Percentiles rank a stretch among this genome's conserved stretches.
phyloP scores from a whole-genome alignment of 2,329 filamentous ascomycete genomes.

The Pseudocercospora pini-densiflorae region DNA sequence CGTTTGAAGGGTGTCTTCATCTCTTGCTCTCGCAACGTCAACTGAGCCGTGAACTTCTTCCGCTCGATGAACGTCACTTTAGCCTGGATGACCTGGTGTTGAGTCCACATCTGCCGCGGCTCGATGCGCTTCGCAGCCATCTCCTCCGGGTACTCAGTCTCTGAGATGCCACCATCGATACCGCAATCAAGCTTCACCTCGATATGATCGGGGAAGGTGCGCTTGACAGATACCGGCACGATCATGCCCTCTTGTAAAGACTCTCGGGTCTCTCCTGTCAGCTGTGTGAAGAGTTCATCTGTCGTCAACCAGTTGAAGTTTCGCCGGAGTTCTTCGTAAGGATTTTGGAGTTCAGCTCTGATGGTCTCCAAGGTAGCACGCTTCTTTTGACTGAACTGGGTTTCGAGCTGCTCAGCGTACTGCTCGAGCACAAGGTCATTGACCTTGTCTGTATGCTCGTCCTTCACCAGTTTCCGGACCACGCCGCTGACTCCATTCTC shows the following conservation, averaged over 20 bases:
- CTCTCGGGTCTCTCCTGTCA: conserved; percentile 89
- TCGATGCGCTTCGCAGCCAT: conserved; percentile 59
- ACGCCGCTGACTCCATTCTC: conserved; percentile 89
- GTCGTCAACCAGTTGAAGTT: conserved; percentile 72
- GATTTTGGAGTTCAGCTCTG: conserved; percentile 85
- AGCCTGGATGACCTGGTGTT: conserved; percentile 83
- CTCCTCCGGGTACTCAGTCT: conserved; percentile 77
- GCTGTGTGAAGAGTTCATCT: conserved; percentile 91
- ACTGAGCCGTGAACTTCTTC: conserved; percentile 79
- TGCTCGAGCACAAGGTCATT: conserved; percentile 96
- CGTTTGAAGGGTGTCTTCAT: conserved; percentile 74
- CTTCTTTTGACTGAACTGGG: conserved; percentile 91
- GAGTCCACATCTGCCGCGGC: conserved; percentile 68
- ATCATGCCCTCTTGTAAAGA: conserved; percentile 90
- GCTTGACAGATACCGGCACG: conserved; percentile 82
- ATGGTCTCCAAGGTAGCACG: conserved; percentile 96
- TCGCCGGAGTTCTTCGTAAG: conserved; percentile 91
- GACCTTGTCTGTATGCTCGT: conserved; percentile 91
- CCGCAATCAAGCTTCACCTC: conserved; percentile 94
- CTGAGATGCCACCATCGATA: conserved; percentile 84
- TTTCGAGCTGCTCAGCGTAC: conserved; percentile 93
- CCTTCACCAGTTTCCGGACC: conserved; percentile 91
- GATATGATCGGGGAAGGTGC: conserved; percentile 89
- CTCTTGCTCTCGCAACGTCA: conserved; percentile 82
- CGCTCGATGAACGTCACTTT: conserved; percentile 89